Percentiles rank a stretch among this genome's conserved stretches.
Conservation (phyloP, 108 stramenopile genomes). For the Parietichytrium sp. region DNA sequence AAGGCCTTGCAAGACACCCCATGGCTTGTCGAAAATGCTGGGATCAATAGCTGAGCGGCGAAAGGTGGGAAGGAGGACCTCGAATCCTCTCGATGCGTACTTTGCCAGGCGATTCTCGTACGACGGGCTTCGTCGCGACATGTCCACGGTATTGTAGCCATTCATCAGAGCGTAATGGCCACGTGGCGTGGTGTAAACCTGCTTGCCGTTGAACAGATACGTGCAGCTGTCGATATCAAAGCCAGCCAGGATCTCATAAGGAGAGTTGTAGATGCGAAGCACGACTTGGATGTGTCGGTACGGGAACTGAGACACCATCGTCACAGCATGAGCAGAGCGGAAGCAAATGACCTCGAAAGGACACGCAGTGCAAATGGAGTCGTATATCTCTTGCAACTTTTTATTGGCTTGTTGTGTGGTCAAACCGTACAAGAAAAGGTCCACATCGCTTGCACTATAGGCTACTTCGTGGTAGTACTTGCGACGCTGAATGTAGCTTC, state of each 20-base stretch:
- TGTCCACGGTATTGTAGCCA: conserved; percentile 54
- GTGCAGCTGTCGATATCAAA: conserved; percentile 60
- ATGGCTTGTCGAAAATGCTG: conserved; percentile 48
- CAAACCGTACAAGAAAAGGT: conserved; percentile 55
- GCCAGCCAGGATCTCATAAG: conserved; percentile 58
- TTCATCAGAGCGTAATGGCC: conserved; percentile 54
- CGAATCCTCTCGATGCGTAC: conserved; percentile 57
- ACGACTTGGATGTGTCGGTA: conserved; percentile 60
- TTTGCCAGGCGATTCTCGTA: conserved; percentile 63
- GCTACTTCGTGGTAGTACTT: conserved; percentile 43
- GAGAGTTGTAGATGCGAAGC: conserved; percentile 54
- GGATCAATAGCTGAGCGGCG: conserved; percentile 38
- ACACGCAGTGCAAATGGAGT: conserved; percentile 53
- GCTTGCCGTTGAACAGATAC: conserved; percentile 49
- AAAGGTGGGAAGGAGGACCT: conserved; percentile 34
- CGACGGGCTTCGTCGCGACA: conserved; percentile 54
- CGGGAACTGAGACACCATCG: conserved; percentile 57
- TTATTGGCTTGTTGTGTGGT: conserved; percentile 46
- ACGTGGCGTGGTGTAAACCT: conserved; percentile 54
- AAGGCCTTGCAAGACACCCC: conserved; percentile 42
- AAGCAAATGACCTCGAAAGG: conserved; percentile 50
- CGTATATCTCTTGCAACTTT: conserved; percentile 52
- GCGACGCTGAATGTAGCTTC: conserved; percentile 9
- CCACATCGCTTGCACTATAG: conserved; percentile 49
- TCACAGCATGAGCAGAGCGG: conserved; percentile 49